A percentile compares a stretch with the other conserved stretches of the same genome.
Evolutionary conservation across 2,329 filamentous ascomycete genomes (phyloP).

Genomic region (Diaporthe vexans): DNA sequence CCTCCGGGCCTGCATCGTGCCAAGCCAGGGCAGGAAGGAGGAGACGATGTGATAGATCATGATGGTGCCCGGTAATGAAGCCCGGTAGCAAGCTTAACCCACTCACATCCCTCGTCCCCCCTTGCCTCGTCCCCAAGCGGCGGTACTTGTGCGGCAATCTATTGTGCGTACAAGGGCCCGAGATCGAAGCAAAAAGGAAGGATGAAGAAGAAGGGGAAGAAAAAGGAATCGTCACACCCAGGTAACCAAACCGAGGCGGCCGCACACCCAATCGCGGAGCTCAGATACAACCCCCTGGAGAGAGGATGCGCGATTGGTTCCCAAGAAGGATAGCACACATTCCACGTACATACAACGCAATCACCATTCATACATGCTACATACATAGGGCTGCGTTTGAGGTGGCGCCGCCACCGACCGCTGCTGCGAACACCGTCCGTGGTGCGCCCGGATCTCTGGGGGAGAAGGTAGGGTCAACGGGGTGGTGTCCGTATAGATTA

Average conservation of each 20-base stretch:
- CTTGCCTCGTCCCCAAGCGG: background rate
- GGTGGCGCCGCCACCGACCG: slow-evolving; percentile 10
- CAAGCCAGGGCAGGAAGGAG: background rate
- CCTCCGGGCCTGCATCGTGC: background rate
- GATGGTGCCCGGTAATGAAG: background rate
- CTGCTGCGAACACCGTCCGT: slow-evolving; percentile 24
- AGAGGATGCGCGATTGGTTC: slow-evolving; percentile 23
- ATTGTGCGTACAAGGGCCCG: slow-evolving; percentile 3
- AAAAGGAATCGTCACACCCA: background rate
- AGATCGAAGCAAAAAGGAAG: slow-evolving; percentile 21
- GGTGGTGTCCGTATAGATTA: slow-evolving; percentile 7
- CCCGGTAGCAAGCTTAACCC: background rate
- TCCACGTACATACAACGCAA: slow-evolving; percentile 1
- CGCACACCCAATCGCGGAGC: slow-evolving; percentile 39
- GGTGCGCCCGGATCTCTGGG: slow-evolving; percentile 20
- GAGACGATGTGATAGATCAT: background rate
- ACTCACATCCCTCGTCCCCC: background rate
- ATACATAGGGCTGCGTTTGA: slow-evolving; percentile 31
- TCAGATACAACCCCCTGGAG: background rate
- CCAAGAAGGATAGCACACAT: background rate
- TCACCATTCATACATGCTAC: background rate
- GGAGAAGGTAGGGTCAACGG: background rate
- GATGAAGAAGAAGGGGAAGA: background rate
- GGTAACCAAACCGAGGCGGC: background rate
- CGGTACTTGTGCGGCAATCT: slow-evolving; percentile 28